A percentile compares a stretch with the other conserved stretches of the same genome.
These are phyloP conservation scores for Blastobotrys terrestris DNA, from an alignment of 805 yeast genomes.

Conservation along the genomic window DNA sequence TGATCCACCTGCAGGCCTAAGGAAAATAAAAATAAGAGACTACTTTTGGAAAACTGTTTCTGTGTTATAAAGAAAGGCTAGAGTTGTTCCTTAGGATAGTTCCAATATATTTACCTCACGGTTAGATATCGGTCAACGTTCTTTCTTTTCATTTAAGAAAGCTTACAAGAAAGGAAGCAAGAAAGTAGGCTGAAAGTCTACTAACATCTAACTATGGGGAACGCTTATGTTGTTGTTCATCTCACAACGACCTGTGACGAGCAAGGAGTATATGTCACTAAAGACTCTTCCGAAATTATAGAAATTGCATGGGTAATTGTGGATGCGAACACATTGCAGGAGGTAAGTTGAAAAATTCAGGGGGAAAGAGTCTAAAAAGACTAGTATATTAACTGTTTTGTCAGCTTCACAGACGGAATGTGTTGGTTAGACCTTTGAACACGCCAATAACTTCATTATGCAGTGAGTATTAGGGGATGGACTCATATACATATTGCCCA, in stretches of 20 bases:
- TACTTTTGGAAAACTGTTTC: neutral
- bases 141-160: too few relatives aligned
- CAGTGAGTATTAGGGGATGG: constrained; percentile 14
- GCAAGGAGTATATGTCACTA: constrained; percentile 47
- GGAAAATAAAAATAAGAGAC: neutral
- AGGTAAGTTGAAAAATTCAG: constrained; percentile 14
- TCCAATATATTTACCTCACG: neutral
- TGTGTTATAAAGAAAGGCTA: neutral
- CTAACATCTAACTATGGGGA: constrained; percentile 1
- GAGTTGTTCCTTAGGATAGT: neutral
- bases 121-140: too few relatives aligned
- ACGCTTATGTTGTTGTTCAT: constrained; percentile 49
- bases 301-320: constrained; percentile 64
- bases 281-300: constrained; percentile 62
- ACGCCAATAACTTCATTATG: constrained; percentile 56
- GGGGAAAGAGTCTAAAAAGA: neutral
- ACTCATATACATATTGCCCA: too few relatives aligned
- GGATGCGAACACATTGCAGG: constrained; percentile 46
- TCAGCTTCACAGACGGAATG: constrained; percentile 36
- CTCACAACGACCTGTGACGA: constrained; percentile 65
- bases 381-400: neutral
- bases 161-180: neutral
- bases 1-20: neutral
- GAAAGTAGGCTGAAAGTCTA: neutral
- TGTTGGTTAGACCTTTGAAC: constrained; percentile 53